A percentile compares a stretch with the other conserved stretches of the same genome.
phyloP scores from a whole-genome alignment of 2,329 filamentous ascomycete species.

The Metarhizium anisopliae region DNA sequence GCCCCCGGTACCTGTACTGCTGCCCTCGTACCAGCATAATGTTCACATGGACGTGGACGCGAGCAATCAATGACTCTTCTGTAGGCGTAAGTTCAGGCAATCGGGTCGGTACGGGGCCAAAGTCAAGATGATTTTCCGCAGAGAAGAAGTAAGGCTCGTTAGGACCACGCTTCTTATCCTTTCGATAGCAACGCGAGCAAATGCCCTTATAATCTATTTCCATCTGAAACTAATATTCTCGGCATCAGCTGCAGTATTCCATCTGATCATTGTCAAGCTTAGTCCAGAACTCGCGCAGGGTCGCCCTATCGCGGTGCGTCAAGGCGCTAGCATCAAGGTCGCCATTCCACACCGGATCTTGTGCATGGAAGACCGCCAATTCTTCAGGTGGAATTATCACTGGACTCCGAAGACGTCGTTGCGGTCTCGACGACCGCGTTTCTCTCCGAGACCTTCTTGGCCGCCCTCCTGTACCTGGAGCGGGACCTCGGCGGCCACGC shows the following conservation, averaged over 20 bases:
- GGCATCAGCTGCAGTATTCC: too few species aligned
- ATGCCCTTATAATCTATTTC: constrained; percentile 1
- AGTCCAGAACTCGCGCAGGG: constrained; percentile 1
- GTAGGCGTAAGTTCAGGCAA: background rate
- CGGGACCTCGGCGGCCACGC: background rate
- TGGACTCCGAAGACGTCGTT: background rate
- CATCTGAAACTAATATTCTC: background rate
- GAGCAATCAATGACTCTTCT: background rate
- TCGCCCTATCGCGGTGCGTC: background rate
- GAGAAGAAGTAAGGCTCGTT: constrained; percentile 2
- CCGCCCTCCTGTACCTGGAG: background rate
- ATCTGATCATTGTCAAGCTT: background rate
- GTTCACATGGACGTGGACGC: too few species aligned
- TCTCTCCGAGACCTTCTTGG: too few species aligned
- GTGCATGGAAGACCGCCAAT: background rate
- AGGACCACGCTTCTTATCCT: constrained; percentile 1
- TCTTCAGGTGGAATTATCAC: constrained; percentile 2
- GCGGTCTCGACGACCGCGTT: background rate
- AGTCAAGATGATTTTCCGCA: background rate
- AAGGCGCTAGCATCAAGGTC: constrained; percentile 1
- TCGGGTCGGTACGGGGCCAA: background rate
- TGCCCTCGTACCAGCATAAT: too few species aligned
- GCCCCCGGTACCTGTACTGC: too few species aligned
- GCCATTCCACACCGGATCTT: constrained; percentile 1
- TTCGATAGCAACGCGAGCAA: background rate